These are phyloP conservation scores for Aegilops sharonensis DNA, from an alignment of 176 grass and related monocot species.

Conservation along the genomic window DNA sequence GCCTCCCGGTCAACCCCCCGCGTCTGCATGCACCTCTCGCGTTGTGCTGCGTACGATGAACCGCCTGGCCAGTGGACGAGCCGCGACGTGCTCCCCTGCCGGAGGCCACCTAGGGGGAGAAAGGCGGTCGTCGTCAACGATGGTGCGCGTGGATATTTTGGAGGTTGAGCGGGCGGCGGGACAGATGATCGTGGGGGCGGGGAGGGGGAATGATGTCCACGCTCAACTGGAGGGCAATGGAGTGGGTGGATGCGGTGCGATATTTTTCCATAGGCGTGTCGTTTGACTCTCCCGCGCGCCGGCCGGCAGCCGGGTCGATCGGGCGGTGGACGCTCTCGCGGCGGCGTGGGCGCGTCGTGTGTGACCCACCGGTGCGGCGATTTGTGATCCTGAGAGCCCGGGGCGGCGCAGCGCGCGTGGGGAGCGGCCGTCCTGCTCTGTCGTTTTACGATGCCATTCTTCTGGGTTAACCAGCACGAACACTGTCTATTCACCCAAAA, in stretches of 20 bases:
- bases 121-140: not conserved
- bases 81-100: not conserved
- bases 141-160: not conserved
- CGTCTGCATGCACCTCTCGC: not conserved
- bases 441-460: no score
- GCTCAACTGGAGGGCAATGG: not conserved
- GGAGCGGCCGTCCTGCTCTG: no score
- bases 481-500: no score
- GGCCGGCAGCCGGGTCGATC: not conserved
- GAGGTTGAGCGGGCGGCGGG: not conserved
- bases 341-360: not conserved
- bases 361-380: not conserved
- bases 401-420: no score
- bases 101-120: not conserved
- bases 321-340: not conserved
- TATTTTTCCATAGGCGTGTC: not conserved
- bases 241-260: not conserved
- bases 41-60: not conserved
- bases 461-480: no score
- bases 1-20: not conserved
- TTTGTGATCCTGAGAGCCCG: not conserved
- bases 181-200: not conserved
- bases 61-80: not conserved
- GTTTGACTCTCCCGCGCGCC: not conserved
- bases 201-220: not conserved